These are phyloP conservation scores for Phytophthora boehmeriae DNA, from an alignment of 352 stramenopile species.

Conservation along the genomic window DNA sequence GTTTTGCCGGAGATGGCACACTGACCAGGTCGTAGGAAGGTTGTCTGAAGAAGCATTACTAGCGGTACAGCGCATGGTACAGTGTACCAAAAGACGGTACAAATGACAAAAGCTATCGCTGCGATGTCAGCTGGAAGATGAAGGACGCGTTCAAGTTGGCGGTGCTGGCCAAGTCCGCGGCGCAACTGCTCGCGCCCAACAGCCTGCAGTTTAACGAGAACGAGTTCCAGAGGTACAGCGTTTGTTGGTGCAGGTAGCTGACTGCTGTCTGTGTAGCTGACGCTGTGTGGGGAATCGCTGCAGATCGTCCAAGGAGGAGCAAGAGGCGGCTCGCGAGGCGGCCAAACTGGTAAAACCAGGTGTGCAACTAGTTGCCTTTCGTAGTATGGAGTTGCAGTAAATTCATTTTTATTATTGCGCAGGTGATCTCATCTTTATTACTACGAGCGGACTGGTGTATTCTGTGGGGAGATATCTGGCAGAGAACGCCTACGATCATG, in stretches of 20 bases:
- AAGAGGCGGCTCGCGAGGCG: conserved; percentile 61
- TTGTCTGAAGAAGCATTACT: conserved; percentile 5
- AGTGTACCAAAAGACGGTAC: background rate
- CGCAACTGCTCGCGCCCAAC: conserved; percentile 69
- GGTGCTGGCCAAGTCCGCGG: conserved; percentile 45
- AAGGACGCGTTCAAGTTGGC: conserved; percentile 31
- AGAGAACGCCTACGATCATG: conserved; percentile 77
- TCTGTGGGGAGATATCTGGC: conserved; percentile 66
- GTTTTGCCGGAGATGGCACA: conserved; percentile 1
- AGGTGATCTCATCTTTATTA: conserved; percentile 87
- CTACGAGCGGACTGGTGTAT: conserved; percentile 71
- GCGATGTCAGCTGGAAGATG: background rate
- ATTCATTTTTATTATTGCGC: conserved; percentile 5
- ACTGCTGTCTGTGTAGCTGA: background rate
- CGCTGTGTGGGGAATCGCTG: background rate
- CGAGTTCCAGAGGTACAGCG: conserved; percentile 73
- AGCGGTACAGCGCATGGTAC: background rate
- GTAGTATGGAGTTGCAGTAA: too few species aligned
- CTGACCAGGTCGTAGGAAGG: conserved; percentile 12
- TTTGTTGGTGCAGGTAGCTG: too few species aligned
- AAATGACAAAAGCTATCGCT: background rate
- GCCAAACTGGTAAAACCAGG: conserved; percentile 67
- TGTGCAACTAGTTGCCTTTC: conserved; percentile 20
- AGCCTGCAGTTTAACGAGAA: conserved; percentile 78
- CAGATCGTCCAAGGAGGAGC: conserved; percentile 64